Conservation (phyloP, 2,329 filamentous ascomycete genomes). For the Calonectria hawksworthii region DNA sequence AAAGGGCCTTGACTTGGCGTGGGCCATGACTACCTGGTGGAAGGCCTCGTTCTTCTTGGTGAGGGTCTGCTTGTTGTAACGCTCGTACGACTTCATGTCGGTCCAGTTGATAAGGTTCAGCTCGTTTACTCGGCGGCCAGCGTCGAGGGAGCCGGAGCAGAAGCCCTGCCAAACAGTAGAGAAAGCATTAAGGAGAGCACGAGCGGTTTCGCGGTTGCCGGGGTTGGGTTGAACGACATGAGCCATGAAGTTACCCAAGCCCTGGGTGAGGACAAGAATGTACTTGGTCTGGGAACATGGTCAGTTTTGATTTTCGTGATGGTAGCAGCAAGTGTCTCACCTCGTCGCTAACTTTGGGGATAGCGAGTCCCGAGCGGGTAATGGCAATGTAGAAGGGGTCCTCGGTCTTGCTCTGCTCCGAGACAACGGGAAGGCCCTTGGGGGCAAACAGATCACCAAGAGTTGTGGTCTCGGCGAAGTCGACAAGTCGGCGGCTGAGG, state of each 20-base stretch:
- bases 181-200: slow-evolving; percentile 17
- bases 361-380: neutral
- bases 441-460: neutral
- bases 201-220: slow-evolving; percentile 12
- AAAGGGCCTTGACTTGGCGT: slow-evolving; percentile 2
- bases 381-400: slow-evolving; percentile 5
- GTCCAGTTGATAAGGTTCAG: neutral
- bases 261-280: slow-evolving; percentile 5
- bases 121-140: slow-evolving; percentile 9
- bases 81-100: slow-evolving; percentile 13
- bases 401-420: neutral
- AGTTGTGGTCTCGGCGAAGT: slow-evolving; percentile 15
- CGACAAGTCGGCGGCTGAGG: slow-evolving; percentile 9
- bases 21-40: slow-evolving; percentile 11
- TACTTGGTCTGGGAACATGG: neutral
- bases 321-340: neutral
- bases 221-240: slow-evolving; percentile 9
- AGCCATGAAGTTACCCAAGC: slow-evolving; percentile 1
- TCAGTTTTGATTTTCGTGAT: neutral
- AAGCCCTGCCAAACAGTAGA: slow-evolving; percentile 11
- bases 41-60: slow-evolving; percentile 8
- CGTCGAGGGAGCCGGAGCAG: neutral
- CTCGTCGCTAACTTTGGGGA: slow-evolving; percentile 3
- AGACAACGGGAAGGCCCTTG: neutral
- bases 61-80: slow-evolving; percentile 8